Evolutionary conservation across 176 grass and related monocot genomes (phyloP), one percentile per base, ranked within the genome.

Genomic region (Carex cristatella): DNA sequence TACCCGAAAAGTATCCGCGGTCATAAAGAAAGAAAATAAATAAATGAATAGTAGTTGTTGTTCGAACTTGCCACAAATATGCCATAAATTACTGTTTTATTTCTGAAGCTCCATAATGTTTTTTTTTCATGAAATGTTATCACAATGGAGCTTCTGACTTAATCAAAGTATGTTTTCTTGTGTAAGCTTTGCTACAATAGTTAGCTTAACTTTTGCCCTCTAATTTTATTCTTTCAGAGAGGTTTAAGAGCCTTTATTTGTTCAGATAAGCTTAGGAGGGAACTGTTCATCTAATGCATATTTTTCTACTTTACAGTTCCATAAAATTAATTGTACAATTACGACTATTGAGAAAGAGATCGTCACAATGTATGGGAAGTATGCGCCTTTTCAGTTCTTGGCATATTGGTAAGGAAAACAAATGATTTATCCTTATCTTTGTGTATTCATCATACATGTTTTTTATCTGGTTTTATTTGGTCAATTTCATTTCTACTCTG

Each of bases 311-410:
- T 32, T 78, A 78, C 87, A 97, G 92, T 86, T 86, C 90, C 92
- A 97, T 87, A 85, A 90, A 75, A 89, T 35, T 81, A 56, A 42
- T 61, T 89, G 86, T 55, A 94, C 73, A 31, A 85, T 81, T 7
- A 81, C 30, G 65, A 82, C 88, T 58, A 55, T 88, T 44, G 80
- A 90, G 35, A 49, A 61, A 57, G 79, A 97, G 35, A 88, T 97
- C 65, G 62, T 90, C 65, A 54, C 84, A 56, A 89, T 92, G 16
- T 94, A 92, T 44, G 85, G 90, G 28, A 83, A 92, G 32, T 97
- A 88, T 89, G 90, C 88, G 1, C 90, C 92, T 18, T 97, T 90
- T 32, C 92, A 97, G 62, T 97, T 92, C 85, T 90, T 97, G 88
- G 91, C 94, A 65, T 97, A 97, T 79, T 97, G 94, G 91, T 94